Evolutionary conservation across 1,284 basidiomycete genomes (phyloP), one percentile per base, ranked within the genome.

Genomic region (Boletus sp.): DNA sequence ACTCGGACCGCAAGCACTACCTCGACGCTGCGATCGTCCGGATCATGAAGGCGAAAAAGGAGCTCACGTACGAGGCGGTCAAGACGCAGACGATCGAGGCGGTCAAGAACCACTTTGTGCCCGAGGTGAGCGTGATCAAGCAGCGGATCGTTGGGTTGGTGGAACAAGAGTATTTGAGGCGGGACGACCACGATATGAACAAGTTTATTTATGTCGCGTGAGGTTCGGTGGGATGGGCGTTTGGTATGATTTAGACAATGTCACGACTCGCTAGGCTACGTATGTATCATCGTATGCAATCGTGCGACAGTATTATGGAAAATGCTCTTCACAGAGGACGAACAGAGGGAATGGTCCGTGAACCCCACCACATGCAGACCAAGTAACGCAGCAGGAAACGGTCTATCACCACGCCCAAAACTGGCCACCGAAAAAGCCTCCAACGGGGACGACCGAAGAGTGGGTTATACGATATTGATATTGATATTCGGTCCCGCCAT

Each of bases 1-100:
- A 94, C 51, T 79, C 86, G 30, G 93, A 97, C 67, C 82, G 95
- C 50, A 86, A 88, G 52, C 79, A 87, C 52, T 82, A 88, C 44
- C 73, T 98, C 22, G 94, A 98, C 58, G 93, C 94, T 0, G 93
- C 94, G 6, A 94, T 97, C 55, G 93, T 96, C 30, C 83, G 93
- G 3, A 84, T 95, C 62, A 94, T 97, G 92, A 97, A 97, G 67
- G 84, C 82, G 3, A 80, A 82, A 58, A 96, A 94, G 71, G 84
- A 84, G 65, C 78, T 80, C 72, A 73, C 62, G 53, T 87, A 87
- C 60, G 88, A 92, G 68, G 78, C 82, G 59, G 74, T 95, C 60
- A 88, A 88, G 66, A 76, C 82, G 29, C 81, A 82, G 54, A 85
- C 88, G 22, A 81, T 96, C 48, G 82, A 87, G 38, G 81, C 85